Evolutionary conservation across 345 rosid species (phyloP), one percentile per base, ranked within the genome.

Genomic region (Salix arbutifolia): DNA sequence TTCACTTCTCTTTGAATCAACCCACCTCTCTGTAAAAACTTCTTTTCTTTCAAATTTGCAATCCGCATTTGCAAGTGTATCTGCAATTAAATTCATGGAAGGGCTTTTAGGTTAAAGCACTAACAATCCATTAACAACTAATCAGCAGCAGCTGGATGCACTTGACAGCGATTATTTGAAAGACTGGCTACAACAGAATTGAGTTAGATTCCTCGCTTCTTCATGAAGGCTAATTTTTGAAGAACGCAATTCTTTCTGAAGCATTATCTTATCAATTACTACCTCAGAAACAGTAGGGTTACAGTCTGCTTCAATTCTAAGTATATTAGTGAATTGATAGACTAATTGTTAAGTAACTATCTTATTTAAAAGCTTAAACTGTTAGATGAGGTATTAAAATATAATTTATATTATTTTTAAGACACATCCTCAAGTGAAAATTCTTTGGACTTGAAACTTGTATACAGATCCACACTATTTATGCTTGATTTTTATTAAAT

Each of bases 41-140:
- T 84, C 85, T 61, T 79, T 76, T 28, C 62, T 62, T 42, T 79
- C 77, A 72, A 68, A 69, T 68, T 85, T 81, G 82, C 82, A 78
- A 70, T 84, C 84, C 60, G 78, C 64, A 35, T 76, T 83, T 16
- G 82, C 48, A 65, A 74, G 81, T 64, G 73, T 70, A 77, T 83
- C 85, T 84, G 52, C 81, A 81, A 74, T 74, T 69, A 77, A 72
- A 62, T 48, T 48, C 52, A 76, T 23, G 58, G 61, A 75, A 75
- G 73, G 26, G 28, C 44, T 38, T 73, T 21, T 17, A 60, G 44
- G 61, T 73, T 65, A 42, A 37, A 62, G 16, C 68, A 28, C 8
- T 7, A 40, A 52, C 21, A 7, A 33, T 5, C n/a, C 56, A 73
- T 31, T 19, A 71, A 44, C 28, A 18, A 66, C 53, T 35, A 75